phyloP scores from a whole-genome alignment of 1,139 yeast genomes.

The Pichia sp. region DNA sequence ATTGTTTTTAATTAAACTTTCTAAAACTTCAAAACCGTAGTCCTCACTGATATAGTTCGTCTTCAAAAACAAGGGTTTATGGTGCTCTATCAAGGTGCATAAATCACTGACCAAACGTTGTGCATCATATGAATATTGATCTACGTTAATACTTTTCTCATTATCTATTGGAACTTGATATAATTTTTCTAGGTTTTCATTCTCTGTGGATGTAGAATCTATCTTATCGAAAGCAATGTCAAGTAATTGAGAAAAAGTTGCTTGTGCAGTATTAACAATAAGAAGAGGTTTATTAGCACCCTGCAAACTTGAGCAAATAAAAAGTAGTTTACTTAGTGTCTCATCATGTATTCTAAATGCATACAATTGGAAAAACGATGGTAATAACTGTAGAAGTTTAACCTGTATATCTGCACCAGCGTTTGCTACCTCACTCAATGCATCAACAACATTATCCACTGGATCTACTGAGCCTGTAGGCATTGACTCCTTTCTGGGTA shows the following conservation, averaged over 20 bases:
- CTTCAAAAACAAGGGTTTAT: conserved; percentile 46
- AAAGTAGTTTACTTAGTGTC: conserved; percentile 51
- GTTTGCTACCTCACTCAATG: conserved; percentile 68
- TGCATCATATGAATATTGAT: conserved; percentile 60
- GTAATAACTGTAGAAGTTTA: conserved; percentile 79
- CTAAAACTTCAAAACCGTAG: conserved; percentile 75
- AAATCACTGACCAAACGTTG: conserved; percentile 63
- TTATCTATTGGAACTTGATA: conserved; percentile 37
- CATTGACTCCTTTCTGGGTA: conserved; percentile 35
- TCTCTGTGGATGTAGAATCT: background rate
- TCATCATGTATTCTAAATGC: conserved; percentile 48
- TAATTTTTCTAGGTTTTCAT: conserved; percentile 17
- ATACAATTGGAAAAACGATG: conserved; percentile 65
- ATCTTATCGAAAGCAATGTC: conserved; percentile 70
- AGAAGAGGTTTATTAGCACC: conserved; percentile 63
- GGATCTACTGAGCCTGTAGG: conserved; percentile 27
- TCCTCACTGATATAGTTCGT: conserved; percentile 54
- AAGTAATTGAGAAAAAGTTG: conserved; percentile 82
- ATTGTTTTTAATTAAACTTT: conserved; percentile 57
- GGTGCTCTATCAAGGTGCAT: conserved; percentile 60
- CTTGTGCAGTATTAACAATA: conserved; percentile 88
- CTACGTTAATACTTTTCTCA: conserved; percentile 38
- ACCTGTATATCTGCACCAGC: conserved; percentile 79
- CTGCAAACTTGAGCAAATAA: conserved; percentile 68
- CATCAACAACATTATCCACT: conserved; percentile 52